Evolutionary conservation across 2,329 filamentous ascomycete genomes (phyloP).

Genomic region (Trichoderma sp.): DNA sequence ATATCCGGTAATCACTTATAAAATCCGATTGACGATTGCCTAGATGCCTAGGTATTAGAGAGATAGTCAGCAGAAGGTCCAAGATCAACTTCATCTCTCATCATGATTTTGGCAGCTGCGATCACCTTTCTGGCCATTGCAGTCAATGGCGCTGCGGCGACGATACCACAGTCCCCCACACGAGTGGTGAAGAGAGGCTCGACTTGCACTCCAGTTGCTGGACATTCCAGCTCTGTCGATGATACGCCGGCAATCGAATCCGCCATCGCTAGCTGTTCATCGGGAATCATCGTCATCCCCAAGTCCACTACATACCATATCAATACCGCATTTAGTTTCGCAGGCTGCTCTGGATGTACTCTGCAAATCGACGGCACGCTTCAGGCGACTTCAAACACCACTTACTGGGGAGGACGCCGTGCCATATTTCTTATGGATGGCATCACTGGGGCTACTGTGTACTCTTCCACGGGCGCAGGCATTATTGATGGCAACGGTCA

Average conservation of each 20-base stretch:
- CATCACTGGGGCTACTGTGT: not conserved
- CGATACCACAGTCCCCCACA: not conserved
- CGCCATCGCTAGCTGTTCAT: not conserved
- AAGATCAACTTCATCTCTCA: not conserved
- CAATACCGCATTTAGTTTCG: not conserved
- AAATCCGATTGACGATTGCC: not conserved
- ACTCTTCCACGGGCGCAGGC: not conserved
- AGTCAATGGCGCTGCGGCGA: not conserved
- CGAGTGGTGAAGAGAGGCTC: not conserved
- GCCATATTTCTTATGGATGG: not conserved
- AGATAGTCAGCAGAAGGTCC: rapidly evolving
- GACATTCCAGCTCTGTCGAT: not conserved
- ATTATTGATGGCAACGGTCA: not conserved
- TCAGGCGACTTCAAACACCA: not conserved
- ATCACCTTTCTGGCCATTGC: not conserved
- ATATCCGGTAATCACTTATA: not conserved
- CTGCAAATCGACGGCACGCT: not conserved
- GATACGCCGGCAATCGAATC: not conserved
- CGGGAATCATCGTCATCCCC: not conserved
- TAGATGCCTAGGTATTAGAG: too few species aligned
- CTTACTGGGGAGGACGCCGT: not conserved
- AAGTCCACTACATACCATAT: not conserved
- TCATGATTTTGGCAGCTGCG: not conserved
- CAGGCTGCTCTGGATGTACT: not conserved
- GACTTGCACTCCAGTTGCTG: not conserved